phyloP scores from a whole-genome alignment of 495 filamentous ascomycete genomes.

The Rostrohypoxylon terebratum region DNA sequence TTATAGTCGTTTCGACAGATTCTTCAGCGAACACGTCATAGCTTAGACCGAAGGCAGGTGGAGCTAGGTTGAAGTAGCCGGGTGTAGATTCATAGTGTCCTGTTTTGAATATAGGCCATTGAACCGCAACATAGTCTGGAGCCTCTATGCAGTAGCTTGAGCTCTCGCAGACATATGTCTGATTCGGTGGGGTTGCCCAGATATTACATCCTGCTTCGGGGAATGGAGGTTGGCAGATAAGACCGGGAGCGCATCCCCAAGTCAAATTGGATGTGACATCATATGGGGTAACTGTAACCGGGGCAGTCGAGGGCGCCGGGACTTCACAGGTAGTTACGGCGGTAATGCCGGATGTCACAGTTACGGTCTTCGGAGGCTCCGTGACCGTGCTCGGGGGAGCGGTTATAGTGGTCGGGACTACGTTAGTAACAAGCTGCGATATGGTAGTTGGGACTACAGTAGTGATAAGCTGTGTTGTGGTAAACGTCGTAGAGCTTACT shows the following conservation, averaged over 20 bases:
- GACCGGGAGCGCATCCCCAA: conserved; percentile 74
- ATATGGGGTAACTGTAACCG: conserved; percentile 32
- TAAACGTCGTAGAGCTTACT: conserved; percentile 49
- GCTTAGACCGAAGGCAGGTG: conserved; percentile 69
- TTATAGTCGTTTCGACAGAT: conserved; percentile 20
- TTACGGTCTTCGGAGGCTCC: conserved; percentile 42
- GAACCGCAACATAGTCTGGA: conserved; percentile 53
- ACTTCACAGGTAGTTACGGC: conserved; percentile 50
- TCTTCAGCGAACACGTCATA: conserved; percentile 67
- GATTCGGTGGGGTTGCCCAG: conserved; percentile 64
- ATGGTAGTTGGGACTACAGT: conserved; percentile 44
- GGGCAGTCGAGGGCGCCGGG: conserved; percentile 25
- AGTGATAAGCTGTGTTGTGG: conserved; percentile 47
- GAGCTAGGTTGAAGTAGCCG: conserved; percentile 74
- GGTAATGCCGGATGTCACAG: conserved; percentile 48
- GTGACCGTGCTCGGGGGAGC: conserved; percentile 28
- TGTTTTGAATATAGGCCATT: conserved; percentile 59
- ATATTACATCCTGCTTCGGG: conserved; percentile 62
- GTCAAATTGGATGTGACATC: conserved; percentile 53
- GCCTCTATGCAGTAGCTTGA: conserved; percentile 65
- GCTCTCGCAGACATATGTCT: conserved; percentile 64
- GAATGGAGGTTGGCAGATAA: conserved; percentile 65
- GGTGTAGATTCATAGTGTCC: conserved; percentile 63
- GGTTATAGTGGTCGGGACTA: conserved; percentile 45
- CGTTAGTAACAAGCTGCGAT: conserved; percentile 38